Evolutionary conservation across 768 basidiomycete species (phyloP).

Genomic region (Udeniomyces megalosporus): DNA sequence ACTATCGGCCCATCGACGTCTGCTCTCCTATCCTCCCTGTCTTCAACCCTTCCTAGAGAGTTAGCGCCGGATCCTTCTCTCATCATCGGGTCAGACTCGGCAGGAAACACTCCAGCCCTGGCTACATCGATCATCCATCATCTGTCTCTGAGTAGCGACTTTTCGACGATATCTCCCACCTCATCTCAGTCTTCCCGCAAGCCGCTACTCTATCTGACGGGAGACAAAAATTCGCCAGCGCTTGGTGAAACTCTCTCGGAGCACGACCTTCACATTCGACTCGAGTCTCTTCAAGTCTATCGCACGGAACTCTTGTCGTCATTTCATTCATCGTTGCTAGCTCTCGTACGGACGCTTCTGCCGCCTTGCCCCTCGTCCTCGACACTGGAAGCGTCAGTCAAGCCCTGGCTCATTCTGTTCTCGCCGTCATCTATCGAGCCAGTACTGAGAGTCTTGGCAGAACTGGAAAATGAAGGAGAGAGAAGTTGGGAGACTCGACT

Average conservation of each 20-base stretch:
- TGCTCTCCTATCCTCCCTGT: not conserved
- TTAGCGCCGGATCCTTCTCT: too few species aligned
- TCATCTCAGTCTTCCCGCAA: not conserved
- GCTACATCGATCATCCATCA: not conserved
- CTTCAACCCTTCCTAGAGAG: not conserved
- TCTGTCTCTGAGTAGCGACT: not conserved
- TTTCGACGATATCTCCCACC: not conserved
- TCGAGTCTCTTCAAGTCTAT: not conserved
- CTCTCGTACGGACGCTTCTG: too few species aligned
- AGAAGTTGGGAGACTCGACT: not conserved
- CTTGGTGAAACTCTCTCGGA: not conserved
- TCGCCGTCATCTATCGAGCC: constrained; percentile 8
- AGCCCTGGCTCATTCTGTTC: constrained; percentile 6
- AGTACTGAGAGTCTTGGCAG: not conserved
- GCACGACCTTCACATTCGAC: not conserved
- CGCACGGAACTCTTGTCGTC: not conserved
- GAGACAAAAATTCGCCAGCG: constrained; percentile 51
- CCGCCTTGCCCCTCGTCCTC: too few species aligned
- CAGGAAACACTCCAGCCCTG: constrained; percentile 14
- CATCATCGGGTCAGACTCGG: not conserved
- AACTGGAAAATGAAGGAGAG: not conserved
- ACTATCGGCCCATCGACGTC: constrained; percentile 11
- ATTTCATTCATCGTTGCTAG: too few species aligned
- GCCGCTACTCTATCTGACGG: constrained; percentile 55
- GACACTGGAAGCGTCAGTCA: not conserved